Evolutionary conservation across 2,329 filamentous ascomycete species (phyloP), one percentile per base, ranked within the genome.

Genomic region (Penicillium sclerotiorum): DNA sequence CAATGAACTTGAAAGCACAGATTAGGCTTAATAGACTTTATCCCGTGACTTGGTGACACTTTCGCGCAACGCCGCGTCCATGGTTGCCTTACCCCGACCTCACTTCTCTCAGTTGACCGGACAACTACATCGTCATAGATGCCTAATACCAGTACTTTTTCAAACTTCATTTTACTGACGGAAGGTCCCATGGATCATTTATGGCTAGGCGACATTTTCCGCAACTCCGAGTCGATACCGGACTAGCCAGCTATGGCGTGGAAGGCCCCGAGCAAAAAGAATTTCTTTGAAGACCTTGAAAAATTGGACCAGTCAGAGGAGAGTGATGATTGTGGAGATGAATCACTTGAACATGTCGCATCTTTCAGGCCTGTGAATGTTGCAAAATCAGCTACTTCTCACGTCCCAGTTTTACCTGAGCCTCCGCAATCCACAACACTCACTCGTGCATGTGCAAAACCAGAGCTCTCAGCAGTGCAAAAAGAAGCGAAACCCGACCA

Each of bases 231-330:
- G 45, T 39, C 50, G 52, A 56, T 48, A 45, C 52, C 54, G 28
- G 49, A 55, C 39, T 50, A 55, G 39, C 28, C n/a, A 64, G 35
- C 46, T 9, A 66, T 67, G 61, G 55, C 47, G 45, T 47, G 46
- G 39, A 45, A 27, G 21, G 40, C 17, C 6, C 45, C 38, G 13
- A 63, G 57, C 51, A 74, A 74, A 58, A 55, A 60, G 48, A 49
- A 55, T 15, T 70, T 75, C 45, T 74, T 73, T 55, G 58, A 51
- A 13, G 64, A 60, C 17, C 61, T 75, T 8, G 70, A 73, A 33
- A 42, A 50, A 23, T 49, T 72, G 30, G 69, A 69, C 50, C 49
- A 60, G 9, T 33, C 54, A 3, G 66, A 68, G 36, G 58, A 61
- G 20, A 53, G 52, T 8, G 60, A 66, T 23, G 52, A 62, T n/a